A percentile compares a stretch with the other conserved stretches of the same genome.
phyloP scores from a whole-genome alignment of 2,329 filamentous ascomycete species.

The Graphilbum sp. region DNA sequence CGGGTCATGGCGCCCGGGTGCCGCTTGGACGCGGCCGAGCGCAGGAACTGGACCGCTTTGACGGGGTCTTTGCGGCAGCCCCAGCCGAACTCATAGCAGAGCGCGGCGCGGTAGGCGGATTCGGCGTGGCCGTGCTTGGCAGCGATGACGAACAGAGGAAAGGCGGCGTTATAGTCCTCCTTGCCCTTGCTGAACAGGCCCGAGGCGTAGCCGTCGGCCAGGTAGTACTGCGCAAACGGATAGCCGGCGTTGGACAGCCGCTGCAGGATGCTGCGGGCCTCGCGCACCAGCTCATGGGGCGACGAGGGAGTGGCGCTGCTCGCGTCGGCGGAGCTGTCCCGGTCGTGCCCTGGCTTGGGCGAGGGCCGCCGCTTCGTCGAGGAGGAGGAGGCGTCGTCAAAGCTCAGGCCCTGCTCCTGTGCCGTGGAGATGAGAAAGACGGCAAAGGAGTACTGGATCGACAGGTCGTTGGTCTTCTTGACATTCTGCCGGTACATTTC shows the following conservation, averaged over 20 bases:
- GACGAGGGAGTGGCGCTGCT: constrained; percentile 30
- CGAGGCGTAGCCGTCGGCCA: constrained; percentile 85
- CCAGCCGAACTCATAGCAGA: constrained; percentile 98
- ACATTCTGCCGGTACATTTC: constrained; percentile 97
- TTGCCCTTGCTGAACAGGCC: constrained; percentile 92
- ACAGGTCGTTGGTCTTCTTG: constrained; percentile 85
- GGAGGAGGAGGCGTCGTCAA: constrained; percentile 28
- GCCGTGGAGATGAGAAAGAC: constrained; percentile 85
- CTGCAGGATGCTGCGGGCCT: constrained; percentile 81
- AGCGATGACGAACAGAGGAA: constrained; percentile 80
- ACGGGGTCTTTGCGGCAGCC: constrained; percentile 77
- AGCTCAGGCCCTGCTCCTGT: constrained; percentile 52
- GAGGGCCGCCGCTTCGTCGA: constrained; percentile 28
- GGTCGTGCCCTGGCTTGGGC: constrained; percentile 29
- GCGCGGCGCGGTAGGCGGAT: constrained; percentile 78
- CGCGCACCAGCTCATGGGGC: constrained; percentile 56
- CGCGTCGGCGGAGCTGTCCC: constrained; percentile 29
- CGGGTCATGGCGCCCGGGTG: constrained; percentile 92
- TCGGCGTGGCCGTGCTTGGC: constrained; percentile 96
- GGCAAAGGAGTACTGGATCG: constrained; percentile 91
- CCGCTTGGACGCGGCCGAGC: constrained; percentile 77
- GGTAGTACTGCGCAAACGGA: constrained; percentile 95
- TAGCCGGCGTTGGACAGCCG: constrained; percentile 75
- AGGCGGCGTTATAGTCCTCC: constrained; percentile 79
- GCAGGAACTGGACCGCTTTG: constrained; percentile 88